Evolutionary conservation across 2,329 filamentous ascomycete genomes (phyloP).

Genomic region (Penicillium aurantiogriseum): DNA sequence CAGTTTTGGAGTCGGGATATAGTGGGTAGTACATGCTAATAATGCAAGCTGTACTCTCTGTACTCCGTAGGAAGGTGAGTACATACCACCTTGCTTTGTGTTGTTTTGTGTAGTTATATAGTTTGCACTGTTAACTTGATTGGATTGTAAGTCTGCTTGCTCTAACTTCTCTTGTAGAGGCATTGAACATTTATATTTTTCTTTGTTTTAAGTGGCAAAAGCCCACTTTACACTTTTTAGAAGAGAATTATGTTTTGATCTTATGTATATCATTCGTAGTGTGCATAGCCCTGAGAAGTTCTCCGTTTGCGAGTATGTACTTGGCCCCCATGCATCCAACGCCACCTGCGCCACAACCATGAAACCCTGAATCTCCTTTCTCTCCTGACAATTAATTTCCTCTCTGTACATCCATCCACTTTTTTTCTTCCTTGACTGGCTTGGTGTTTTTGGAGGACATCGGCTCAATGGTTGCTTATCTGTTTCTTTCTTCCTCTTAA

Average conservation of each 20-base stretch:
- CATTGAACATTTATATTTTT: background rate
- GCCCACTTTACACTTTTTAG: background rate
- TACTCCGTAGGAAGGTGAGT: too few species aligned
- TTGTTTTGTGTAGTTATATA: background rate
- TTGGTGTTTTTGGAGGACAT: constrained; percentile 21
- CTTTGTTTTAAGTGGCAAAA: background rate
- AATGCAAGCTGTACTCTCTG: background rate
- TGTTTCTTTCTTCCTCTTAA: constrained; percentile 10
- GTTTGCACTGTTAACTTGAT: background rate
- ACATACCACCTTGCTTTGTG: background rate
- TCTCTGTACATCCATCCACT: constrained; percentile 13
- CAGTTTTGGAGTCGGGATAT: background rate
- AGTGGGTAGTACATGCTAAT: background rate
- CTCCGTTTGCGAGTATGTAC: background rate
- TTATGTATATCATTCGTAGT: background rate
- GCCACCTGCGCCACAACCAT: constrained; percentile 27
- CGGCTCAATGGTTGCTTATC: constrained; percentile 29
- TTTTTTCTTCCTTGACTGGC: constrained; percentile 22
- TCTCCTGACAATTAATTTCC: constrained; percentile 16
- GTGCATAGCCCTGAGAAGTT: background rate
- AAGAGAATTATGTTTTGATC: too few species aligned
- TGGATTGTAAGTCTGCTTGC: background rate
- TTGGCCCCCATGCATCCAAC: constrained; percentile 11
- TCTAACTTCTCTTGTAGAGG: background rate
- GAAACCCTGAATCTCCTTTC: constrained; percentile 25